phyloP scores from a whole-genome alignment of 2,329 filamentous ascomycete genomes.

The Zopfia rhizophila region DNA sequence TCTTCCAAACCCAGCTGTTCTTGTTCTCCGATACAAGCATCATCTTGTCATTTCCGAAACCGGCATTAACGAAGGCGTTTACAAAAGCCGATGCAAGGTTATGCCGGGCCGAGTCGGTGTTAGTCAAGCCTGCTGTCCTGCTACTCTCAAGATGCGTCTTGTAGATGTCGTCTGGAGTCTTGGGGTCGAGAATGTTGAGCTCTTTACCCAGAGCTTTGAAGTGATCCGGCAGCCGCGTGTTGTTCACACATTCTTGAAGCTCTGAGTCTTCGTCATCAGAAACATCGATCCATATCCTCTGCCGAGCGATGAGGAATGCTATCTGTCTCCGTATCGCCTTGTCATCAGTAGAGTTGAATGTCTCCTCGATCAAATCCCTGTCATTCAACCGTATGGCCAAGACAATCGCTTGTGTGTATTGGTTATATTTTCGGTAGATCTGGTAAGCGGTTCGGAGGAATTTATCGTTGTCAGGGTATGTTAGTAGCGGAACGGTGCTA shows the following conservation, averaged over 20 bases:
- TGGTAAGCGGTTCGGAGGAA: constrained; percentile 93
- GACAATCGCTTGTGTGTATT: constrained; percentile 91
- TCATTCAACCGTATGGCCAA: constrained; percentile 95
- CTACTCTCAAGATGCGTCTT: constrained; percentile 98
- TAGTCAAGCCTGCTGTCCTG: constrained; percentile 90
- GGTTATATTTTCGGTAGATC: constrained; percentile 93
- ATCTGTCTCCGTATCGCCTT: constrained; percentile 89
- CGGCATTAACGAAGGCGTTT: constrained; percentile 96
- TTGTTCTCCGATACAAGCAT: constrained; percentile 89
- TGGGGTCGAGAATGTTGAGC: constrained; percentile 95
- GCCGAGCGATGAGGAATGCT: constrained; percentile 89
- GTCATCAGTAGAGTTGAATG: constrained; percentile 84
- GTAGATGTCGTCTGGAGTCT: constrained; percentile 98
- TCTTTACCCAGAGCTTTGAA: constrained; percentile 96
- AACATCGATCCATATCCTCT: constrained; percentile 84
- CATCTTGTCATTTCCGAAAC: constrained; percentile 96
- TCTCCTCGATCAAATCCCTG: constrained; percentile 79
- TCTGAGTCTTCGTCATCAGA: constrained; percentile 78
- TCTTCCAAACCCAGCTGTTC: constrained; percentile 98
- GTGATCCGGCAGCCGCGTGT: constrained; percentile 86
- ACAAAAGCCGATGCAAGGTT: constrained; percentile 97
- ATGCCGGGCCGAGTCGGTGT: constrained; percentile 93
- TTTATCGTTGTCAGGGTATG: constrained; percentile 95
- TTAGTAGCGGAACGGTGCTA: constrained; percentile 95
- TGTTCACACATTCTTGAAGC: constrained; percentile 84